Conservation (phyloP, 768 basidiomycete genomes). For the Termitomyces sp. region DNA sequence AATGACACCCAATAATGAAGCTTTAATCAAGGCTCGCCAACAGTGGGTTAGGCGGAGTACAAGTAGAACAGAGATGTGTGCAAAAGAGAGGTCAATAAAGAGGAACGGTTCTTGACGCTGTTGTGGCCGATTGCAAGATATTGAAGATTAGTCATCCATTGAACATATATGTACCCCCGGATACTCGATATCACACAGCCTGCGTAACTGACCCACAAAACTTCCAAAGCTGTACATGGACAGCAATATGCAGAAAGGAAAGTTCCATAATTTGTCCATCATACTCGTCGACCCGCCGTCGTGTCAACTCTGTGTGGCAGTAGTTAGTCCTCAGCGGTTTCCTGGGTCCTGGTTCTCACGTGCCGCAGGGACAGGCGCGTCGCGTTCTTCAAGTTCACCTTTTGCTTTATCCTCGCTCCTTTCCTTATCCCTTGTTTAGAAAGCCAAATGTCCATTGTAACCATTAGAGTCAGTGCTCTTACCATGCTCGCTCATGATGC, state of each 20-base stretch:
- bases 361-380: slow-evolving; percentile 14
- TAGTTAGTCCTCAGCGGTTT: neutral
- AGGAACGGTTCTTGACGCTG: slow-evolving; percentile 2
- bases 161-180: slow-evolving; percentile 8
- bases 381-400: slow-evolving; percentile 12
- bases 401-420: slow-evolving; percentile 1
- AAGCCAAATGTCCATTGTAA: slow-evolving; percentile 59
- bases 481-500: neutral
- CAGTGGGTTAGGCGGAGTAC: neutral
- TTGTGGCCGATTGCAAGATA: slow-evolving; percentile 8
- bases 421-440: neutral
- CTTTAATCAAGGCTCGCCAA: neutral
- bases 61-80: slow-evolving; percentile 1
- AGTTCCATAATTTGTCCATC: neutral
- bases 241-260: neutral
- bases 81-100: neutral
- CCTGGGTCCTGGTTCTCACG: slow-evolving; percentile 10
- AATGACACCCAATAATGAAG: neutral
- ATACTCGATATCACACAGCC: slow-evolving; percentile 4
- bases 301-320: neutral
- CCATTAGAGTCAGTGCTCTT: slow-evolving; percentile 49
- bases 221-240: neutral
- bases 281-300: neutral
- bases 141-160: slow-evolving; percentile 7
- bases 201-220: neutral